Evolutionary conservation across 2,329 filamentous ascomycete genomes (phyloP), one percentile per base, ranked within the genome.

Genomic region (Alternaria alternata): DNA sequence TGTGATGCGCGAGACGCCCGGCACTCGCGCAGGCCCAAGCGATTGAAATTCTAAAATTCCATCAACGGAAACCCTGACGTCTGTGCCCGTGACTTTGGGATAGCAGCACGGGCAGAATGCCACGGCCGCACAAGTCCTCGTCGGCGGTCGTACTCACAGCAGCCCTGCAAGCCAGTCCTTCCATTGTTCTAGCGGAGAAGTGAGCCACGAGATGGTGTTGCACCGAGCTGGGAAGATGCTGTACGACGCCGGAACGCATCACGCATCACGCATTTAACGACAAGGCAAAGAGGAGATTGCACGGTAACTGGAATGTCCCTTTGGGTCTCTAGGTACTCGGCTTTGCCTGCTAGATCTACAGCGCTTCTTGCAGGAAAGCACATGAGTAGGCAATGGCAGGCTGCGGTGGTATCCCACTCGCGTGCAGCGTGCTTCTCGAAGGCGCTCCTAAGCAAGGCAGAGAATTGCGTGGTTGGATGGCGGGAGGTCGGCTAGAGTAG

Each of bases 1-100:
- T 61, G 56, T 41, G 61, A 52, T 66, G 63, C 60, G 66, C 70
- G 64, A 75, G 73, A 74, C 65, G 70, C 70, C 61, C 69, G 63
- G 66, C 67, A 43, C 24, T 30, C 51, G 36, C 16, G 18, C 46
- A 62, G 53, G 59, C 61, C 66, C 59, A 48, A 53, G 59, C 51
- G 41, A 63, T 59, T 61, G 72, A 67, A 72, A 73, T 74, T 22
- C 30, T n/a, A 48, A 48, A 48, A 22, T 73, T 71, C 72, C 73
- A 59, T 73, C 70, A 63, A 71, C 65, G 57, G 61, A 55, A 63
- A 67, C 70, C 72, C 70, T 67, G 63, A 69, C 44, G 53, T 63
- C 65, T 53, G 59, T 65, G 64, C 62, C 36, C 48, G 51, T 54
- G 42, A 54, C 52, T 48, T 51, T 54, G 22, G 46, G 46, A 54